These are phyloP conservation scores for Solanum hybrid DNA, from an alignment of 305 asterid genomes.

Conservation along the genomic window DNA sequence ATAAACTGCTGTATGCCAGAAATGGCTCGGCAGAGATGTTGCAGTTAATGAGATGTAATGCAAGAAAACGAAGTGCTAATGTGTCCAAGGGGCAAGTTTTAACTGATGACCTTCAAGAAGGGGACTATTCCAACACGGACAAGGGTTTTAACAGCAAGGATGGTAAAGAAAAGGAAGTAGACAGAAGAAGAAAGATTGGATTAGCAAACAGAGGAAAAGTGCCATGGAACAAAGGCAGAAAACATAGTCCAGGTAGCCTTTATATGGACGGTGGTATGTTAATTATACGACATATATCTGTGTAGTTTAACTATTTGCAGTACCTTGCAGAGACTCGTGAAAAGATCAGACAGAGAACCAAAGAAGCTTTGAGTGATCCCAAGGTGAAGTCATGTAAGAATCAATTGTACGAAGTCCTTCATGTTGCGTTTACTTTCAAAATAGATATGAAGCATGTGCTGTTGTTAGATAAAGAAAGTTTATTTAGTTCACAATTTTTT, in stretches of 20 bases:
- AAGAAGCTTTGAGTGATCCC: conserved; percentile 92
- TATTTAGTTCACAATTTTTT: background rate
- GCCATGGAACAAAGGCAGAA: conserved; percentile 94
- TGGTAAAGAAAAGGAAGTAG: conserved; percentile 20
- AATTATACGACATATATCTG: background rate
- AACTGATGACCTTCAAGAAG: conserved; percentile 15
- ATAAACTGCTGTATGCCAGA: conserved; percentile 23
- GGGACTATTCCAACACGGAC: background rate
- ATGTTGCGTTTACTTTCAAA: background rate
- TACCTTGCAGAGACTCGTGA: conserved; percentile 61
- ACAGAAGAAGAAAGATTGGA: conserved; percentile 27
- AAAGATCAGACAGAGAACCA: conserved; percentile 67
- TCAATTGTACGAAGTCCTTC: conserved; percentile 11
- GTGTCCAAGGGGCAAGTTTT: conserved; percentile 16
- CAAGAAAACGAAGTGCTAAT: conserved; percentile 15
- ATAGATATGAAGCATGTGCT: background rate
- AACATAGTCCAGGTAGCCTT: conserved; percentile 65
- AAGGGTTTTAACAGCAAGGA: conserved; percentile 19
- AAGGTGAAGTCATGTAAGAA: conserved; percentile 99
- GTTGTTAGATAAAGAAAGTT: background rate
- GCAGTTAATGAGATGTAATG: conserved; percentile 19
- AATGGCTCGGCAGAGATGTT: conserved; percentile 15
- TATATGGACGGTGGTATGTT: background rate
- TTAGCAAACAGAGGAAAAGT: conserved; percentile 68
- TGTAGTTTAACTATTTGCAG: conserved; percentile 9